Evolutionary conservation across 2,329 filamentous ascomycete species (phyloP).

Genomic region (Calonectria henricotiae): DNA sequence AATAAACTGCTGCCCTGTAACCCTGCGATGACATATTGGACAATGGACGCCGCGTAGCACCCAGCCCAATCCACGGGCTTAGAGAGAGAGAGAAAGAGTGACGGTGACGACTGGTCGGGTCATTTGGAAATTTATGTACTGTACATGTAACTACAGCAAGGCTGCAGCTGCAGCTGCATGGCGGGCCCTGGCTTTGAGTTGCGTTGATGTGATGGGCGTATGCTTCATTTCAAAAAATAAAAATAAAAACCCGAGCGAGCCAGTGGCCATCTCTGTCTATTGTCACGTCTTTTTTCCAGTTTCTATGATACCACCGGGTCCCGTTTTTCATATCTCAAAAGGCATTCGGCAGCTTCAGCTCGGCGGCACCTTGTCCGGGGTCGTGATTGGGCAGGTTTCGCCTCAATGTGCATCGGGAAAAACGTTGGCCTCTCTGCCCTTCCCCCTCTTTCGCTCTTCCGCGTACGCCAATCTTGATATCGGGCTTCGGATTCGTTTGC

Average conservation of each 20-base stretch:
- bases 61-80: background rate
- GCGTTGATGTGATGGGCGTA: background rate
- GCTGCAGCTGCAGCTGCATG: conserved; percentile 7
- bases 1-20: conserved; percentile 19
- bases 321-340: conserved; percentile 17
- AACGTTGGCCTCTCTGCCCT: background rate
- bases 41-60: background rate
- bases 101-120: conserved; percentile 5
- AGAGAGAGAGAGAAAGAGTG: background rate
- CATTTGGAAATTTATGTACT: conserved; percentile 17
- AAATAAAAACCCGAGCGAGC: background rate
- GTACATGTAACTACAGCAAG: background rate
- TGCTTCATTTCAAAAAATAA: conserved; percentile 5
- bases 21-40: conserved; percentile 12
- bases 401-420: conserved; percentile 19
- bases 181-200: background rate
- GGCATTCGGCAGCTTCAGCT: conserved; percentile 14
- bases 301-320: background rate
- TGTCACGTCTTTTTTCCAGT: background rate
- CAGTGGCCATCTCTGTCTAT: background rate
- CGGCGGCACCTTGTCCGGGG: background rate
- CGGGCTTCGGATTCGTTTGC: conserved; percentile 3
- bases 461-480: conserved; percentile 21
- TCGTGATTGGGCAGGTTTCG: conserved; percentile 3
- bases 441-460: background rate